Evolutionary conservation across 768 basidiomycete genomes (phyloP), one percentile per base, ranked within the genome.

Genomic region (Tulasnella sp.): DNA sequence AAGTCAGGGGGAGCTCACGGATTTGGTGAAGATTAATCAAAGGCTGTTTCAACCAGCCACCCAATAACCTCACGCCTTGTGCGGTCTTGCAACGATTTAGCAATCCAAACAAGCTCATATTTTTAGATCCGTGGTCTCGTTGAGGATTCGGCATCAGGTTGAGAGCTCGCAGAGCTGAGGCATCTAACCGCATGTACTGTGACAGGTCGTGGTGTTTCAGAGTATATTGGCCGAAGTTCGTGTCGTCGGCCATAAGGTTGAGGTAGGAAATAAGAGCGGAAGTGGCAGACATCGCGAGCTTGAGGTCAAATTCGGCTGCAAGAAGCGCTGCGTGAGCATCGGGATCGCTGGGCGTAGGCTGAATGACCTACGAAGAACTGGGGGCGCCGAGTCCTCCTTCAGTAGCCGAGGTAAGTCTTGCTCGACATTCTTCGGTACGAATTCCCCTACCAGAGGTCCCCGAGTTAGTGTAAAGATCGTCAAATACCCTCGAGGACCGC

Each of bases 41-140:
- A 6, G 97, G 97, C 82, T 99, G 97, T 81, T 97, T 98, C 54
- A 99, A 84, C 97, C 97, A 99, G 69, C 90, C 91, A 0, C 91
- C 93, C 3, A 99, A 86, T 52, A 97, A 82, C 75, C 97, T 85
- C 17, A 93, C 90, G 0, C 97, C 97, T 81, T 99, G 97, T 0
- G 93, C 90, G 0, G 97, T 99, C 84, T 97, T 97, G 85, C 97
- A 97, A 80, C 93, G 93, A 82, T 99, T 97, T 76, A 99, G 84
- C 9, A 97, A 84, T 0, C 96, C 96, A 74, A 96, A 89, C 6
- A 99, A 82, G 3, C 94, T 96, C 38, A 92, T 93, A 78, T 92
- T 96, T 81, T 93, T 91, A 73, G 89, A 90, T 88, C 90, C 75
- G 74, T 67, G 78, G 75, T 76, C 76, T 78, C 38, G 76, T 64